Evolutionary conservation across 805 yeast genomes (phyloP).

Genomic region (Yarrowia bubula): DNA sequence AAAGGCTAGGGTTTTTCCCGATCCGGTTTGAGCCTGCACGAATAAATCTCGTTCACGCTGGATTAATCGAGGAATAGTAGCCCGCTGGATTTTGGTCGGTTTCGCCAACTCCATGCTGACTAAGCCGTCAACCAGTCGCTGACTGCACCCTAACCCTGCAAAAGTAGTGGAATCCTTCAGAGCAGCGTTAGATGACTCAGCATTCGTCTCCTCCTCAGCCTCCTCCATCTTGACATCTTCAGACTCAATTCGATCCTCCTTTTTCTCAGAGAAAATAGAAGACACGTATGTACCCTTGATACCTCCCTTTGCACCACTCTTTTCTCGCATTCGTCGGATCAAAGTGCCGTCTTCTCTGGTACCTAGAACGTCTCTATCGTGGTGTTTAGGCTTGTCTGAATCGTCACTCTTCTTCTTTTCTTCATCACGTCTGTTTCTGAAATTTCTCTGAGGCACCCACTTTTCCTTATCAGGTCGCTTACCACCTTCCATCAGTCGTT

Average conservation of each 20-base stretch:
- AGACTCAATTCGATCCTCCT: conserved; percentile 45
- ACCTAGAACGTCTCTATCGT: conserved; percentile 6
- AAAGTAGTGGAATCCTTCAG: conserved; percentile 66
- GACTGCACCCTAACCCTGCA: conserved; percentile 65
- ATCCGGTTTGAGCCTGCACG: conserved; percentile 96
- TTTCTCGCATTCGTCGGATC: conserved; percentile 5
- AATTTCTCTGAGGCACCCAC: conserved; percentile 16
- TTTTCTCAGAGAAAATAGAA: conserved; percentile 59
- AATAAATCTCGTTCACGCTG: conserved; percentile 61
- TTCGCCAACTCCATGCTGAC: conserved; percentile 48
- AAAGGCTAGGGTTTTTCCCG: conserved; percentile 93
- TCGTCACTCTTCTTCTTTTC: background rate
- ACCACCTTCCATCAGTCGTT: background rate
- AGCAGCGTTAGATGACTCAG: conserved; percentile 81
- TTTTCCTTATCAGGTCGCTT: background rate
- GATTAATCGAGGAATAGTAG: conserved; percentile 65
- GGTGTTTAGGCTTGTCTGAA: background rate
- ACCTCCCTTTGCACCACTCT: conserved; percentile 29
- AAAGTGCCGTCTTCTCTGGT: background rate
- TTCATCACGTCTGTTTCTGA: background rate
- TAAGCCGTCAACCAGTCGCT: conserved; percentile 53
- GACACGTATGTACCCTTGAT: conserved; percentile 30
- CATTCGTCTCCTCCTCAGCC: conserved; percentile 31
- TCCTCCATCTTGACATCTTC: conserved; percentile 46
- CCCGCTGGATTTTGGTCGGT: conserved; percentile 86